Evolutionary conservation across 176 grass and related monocot species (phyloP), one percentile per base, ranked within the genome.

Genomic region (Oryza longistaminata): DNA sequence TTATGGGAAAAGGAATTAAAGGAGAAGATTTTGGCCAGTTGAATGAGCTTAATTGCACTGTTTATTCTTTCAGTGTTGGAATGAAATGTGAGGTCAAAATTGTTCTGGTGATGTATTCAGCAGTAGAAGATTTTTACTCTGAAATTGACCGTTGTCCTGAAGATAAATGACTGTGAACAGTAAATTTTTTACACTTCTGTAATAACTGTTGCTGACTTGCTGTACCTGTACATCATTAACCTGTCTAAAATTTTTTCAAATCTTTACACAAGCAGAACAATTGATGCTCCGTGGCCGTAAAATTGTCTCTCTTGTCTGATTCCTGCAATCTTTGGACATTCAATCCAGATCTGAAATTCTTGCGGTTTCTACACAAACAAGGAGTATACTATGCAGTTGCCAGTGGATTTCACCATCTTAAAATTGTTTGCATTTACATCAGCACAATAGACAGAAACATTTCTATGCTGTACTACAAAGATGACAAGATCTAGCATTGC

Each of bases 301-400:
- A 19, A 24, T 22, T 52, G 40, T 60, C 64, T 52, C 43, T 43
- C 73, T 31, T 69, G 61, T 69, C 65, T 61, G 74, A 46, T 78
- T 60, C 46, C 26, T 62, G 50, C 50, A 46, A 25, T 66, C 9
- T 49, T 27, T 42, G 17, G 33, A 17, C 27, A 42, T 80, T 64
- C 37, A 87, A 70, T 87, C 82, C 64, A 48, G 22, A 82, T 82
- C 65, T 70, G 72, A 80, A 61, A 50, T n/a, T n/a, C 53, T 31
- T 87, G 46, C 45, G 60, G 6, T 69, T 70, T 82, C 24, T 75
- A 43, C 49, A 44, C 31, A 67, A 24, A 9, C 22, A 85, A 70
- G 25, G 66, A 77, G 46, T 53, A 68, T 68, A 31, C 29, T 31
- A 76, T 29, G 73, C 82, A 68, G 64, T 49, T 14, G 70, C 42